Conservation (phyloP, 768 basidiomycete genomes). For the Butyriboletus loyo region DNA sequence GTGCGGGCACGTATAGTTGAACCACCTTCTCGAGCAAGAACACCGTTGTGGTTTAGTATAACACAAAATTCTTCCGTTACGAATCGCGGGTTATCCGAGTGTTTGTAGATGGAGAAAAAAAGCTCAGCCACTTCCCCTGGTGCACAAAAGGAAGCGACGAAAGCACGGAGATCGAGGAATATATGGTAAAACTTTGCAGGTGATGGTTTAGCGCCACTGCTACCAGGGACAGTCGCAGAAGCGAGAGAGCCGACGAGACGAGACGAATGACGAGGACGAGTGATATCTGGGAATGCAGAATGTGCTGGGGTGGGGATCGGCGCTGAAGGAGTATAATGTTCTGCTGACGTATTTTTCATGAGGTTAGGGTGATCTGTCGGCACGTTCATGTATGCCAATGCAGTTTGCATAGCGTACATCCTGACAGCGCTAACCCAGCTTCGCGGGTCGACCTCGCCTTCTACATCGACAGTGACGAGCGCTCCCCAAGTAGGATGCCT, state of each 20-base stretch:
- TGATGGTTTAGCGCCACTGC: constrained; percentile 31
- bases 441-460: constrained; percentile 73
- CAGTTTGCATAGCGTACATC: constrained; percentile 89
- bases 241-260: constrained; percentile 37
- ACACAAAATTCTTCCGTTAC: constrained; percentile 93
- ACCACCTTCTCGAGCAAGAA: constrained; percentile 73
- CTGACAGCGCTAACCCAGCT: constrained; percentile 88
- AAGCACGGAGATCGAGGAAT: constrained; percentile 86
- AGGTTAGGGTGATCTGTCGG: constrained; percentile 38
- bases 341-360: constrained; percentile 35
- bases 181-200: constrained; percentile 83
- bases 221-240: constrained; percentile 8
- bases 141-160: constrained; percentile 85
- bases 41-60: constrained; percentile 89
- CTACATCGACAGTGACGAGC: constrained; percentile 85
- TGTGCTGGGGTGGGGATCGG: constrained; percentile 61
- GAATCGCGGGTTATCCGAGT: constrained; percentile 70
- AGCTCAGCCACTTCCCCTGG: constrained; percentile 93
- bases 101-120: constrained; percentile 90
- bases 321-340: constrained; percentile 39
- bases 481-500: constrained; percentile 90
- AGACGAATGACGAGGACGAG: constrained; percentile 28
- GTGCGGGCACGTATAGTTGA: constrained; percentile 64
- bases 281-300: constrained; percentile 65
- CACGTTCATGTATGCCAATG: constrained; percentile 73